Percentiles rank a stretch among this genome's conserved stretches.
phyloP scores from a whole-genome alignment of 108 stramenopile species.

The Epipyxis sp. region DNA sequence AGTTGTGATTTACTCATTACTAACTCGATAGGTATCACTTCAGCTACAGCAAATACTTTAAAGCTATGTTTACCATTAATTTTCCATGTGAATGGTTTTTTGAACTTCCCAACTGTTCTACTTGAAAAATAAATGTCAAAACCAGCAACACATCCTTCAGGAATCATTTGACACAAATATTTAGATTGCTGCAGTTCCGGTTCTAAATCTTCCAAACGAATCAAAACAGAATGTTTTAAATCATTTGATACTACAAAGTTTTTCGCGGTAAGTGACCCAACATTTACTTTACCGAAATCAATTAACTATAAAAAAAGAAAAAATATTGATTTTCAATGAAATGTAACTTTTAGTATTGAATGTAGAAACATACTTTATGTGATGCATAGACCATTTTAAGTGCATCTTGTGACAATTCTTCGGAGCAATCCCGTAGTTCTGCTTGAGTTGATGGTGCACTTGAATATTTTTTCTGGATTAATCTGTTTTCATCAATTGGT shows the following conservation, averaged over 20 bases:
- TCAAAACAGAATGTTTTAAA: constrained; percentile 41
- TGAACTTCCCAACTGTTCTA: constrained; percentile 19
- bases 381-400: constrained; percentile 19
- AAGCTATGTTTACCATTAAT: constrained; percentile 48
- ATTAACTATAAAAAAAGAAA: constrained; percentile 6
- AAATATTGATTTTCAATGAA: background rate
- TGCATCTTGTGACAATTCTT: constrained; percentile 38
- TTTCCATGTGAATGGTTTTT: constrained; percentile 34
- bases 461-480: constrained; percentile 58
- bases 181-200: constrained; percentile 34
- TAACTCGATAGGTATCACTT: constrained; percentile 47
- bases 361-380: constrained; percentile 4
- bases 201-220: constrained; percentile 31
- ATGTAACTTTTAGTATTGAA: background rate
- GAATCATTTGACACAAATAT: constrained; percentile 44
- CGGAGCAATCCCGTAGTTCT: constrained; percentile 53
- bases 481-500: constrained; percentile 50
- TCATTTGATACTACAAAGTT: constrained; percentile 50
- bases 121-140: constrained; percentile 46
- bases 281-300: constrained; percentile 48
- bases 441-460: constrained; percentile 56
- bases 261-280: constrained; percentile 37
- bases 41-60: constrained; percentile 41
- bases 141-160: constrained; percentile 39
- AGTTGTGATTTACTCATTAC: constrained; percentile 21